Percentiles rank a stretch among this genome's conserved stretches.
phyloP scores from a whole-genome alignment of 2,329 filamentous ascomycete genomes.

The Aschersonia sp. region DNA sequence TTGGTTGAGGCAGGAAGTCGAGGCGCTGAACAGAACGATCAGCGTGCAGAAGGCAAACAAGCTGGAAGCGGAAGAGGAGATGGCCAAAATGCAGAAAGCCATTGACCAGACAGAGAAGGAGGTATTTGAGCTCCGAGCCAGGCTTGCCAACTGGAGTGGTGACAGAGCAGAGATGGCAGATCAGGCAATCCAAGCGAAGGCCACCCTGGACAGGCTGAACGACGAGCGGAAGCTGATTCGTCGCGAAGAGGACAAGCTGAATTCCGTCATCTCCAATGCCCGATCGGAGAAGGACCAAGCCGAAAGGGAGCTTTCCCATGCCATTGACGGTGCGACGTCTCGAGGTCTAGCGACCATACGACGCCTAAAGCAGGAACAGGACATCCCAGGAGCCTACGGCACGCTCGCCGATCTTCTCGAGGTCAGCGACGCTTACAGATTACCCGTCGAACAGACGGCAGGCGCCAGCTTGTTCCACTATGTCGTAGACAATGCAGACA shows the following conservation, averaged over 20 bases:
- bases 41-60: constrained; percentile 72
- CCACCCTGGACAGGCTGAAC: constrained; percentile 61
- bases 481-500: constrained; percentile 82
- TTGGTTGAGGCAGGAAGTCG: constrained; percentile 67
- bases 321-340: constrained; percentile 81
- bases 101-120: constrained; percentile 62
- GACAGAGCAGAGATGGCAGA: constrained; percentile 59
- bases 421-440: constrained; percentile 69
- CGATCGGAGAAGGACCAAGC: constrained; percentile 63
- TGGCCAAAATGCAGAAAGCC: constrained; percentile 52
- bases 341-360: constrained; percentile 78
- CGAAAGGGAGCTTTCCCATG: constrained; percentile 62
- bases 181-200: constrained; percentile 61
- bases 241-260: constrained; percentile 78
- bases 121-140: constrained; percentile 52
- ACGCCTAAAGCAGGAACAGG: constrained; percentile 62
- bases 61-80: constrained; percentile 73
- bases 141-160: constrained; percentile 65
- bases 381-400: constrained; percentile 78
- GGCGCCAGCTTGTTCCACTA: constrained; percentile 92
- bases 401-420: constrained; percentile 87
- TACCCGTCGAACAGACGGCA: constrained; percentile 84
- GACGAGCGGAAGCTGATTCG: constrained; percentile 81
- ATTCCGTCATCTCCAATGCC: constrained; percentile 61
- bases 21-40: constrained; percentile 62